A percentile compares a stretch with the other conserved stretches of the same genome.
Conservation (phyloP, 192 early-diverging fungal genomes). For the Umbelopsis sp. region DNA sequence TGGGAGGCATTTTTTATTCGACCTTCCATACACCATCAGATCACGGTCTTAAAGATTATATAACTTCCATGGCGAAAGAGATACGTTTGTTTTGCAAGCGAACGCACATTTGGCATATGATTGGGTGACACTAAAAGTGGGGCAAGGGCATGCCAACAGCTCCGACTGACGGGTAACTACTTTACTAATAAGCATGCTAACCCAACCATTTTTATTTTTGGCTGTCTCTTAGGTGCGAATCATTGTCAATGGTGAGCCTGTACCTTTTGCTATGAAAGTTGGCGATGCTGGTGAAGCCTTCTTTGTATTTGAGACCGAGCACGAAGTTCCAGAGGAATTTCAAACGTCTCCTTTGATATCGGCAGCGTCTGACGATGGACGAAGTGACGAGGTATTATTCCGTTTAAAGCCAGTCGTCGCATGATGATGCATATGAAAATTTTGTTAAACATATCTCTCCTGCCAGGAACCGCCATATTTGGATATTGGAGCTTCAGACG, state of each 20-base stretch:
- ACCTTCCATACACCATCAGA: background rate
- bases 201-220: background rate
- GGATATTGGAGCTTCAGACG: constrained; percentile 34
- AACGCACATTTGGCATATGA: background rate
- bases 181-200: constrained; percentile 19
- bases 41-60: background rate
- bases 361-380: constrained; percentile 39
- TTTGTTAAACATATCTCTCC: background rate
- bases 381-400: constrained; percentile 32
- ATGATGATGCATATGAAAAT: constrained; percentile 18
- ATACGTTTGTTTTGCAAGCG: background rate
- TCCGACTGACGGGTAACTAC: background rate
- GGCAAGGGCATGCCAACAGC: background rate
- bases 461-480: constrained; percentile 36
- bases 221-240: constrained; percentile 67
- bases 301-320: constrained; percentile 93
- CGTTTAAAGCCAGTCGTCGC: background rate
- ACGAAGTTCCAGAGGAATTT: constrained; percentile 87
- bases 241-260: constrained; percentile 75
- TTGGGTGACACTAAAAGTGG: background rate
- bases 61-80: background rate
- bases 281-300: constrained; percentile 98
- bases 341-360: constrained; percentile 90
- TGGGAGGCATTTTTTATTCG: background rate
- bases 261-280: constrained; percentile 92